Evolutionary conservation across 495 filamentous ascomycete genomes (phyloP), one percentile per base, ranked within the genome.

Genomic region (Tuber microsphaerosporum): DNA sequence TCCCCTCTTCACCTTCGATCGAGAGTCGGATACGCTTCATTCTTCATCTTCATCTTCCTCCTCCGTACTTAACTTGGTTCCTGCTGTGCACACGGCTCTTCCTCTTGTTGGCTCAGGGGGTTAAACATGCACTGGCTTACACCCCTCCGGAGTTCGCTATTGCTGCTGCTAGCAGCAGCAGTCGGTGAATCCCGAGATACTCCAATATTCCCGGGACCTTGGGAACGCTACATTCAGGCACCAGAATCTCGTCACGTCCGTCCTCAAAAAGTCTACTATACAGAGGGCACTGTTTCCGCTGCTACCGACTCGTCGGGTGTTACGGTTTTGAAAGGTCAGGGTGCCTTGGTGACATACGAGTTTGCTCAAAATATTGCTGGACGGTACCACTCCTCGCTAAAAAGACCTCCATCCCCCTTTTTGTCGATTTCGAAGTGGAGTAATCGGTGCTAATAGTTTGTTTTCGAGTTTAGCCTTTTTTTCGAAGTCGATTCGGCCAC

Each of bases 341-440:
- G 84, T 9, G 83, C 82, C 14, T 68, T 82, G 37, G 75, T 86
- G 75, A 84, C 82, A 41, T 81, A 83, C 73, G 83, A 84, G 71
- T 86, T 86, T 77, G 77, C 69, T 34, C 80, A 86, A 79, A 85
- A 86, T 69, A 83, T 84, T 76, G 81, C 77, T 56, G 84, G 85
- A 37, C 74, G 83, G 84, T 85, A 76, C 65, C 56, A 48, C 73
- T 20, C 19, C 45, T 19, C 39, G 45, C 43, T 74, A 70, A 22
- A 65, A 34, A 34, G 16, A 65, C 2, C 14, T 14, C 56, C 10
- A 0, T 12, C 51, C 31, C 31, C 31, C 14, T 2, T 65, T 65
- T 31, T 31, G 12, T 19, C 26, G 1, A 34, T 17, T 26, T 34
- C 16, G 12, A 26, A 26, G 56, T 34, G 56, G 56, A 65, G 56